phyloP scores from a whole-genome alignment of 2,329 filamentous ascomycete genomes.

The Exserohilum turcica region DNA sequence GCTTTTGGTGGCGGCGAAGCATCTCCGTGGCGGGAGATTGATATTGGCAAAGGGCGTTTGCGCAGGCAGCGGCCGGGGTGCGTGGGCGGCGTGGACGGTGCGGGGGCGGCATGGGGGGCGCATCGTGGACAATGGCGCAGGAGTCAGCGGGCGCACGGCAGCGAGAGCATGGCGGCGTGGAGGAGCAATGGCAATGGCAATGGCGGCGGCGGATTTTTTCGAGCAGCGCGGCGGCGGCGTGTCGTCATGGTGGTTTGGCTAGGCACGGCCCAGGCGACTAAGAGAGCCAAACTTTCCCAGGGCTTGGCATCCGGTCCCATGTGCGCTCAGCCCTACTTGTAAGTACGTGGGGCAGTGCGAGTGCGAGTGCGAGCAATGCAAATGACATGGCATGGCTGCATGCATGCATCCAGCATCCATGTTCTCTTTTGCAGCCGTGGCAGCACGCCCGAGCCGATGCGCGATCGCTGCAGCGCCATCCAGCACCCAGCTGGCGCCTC shows the following conservation, averaged over 20 bases:
- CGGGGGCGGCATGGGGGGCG: conserved; percentile 34
- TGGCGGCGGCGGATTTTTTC: background rate
- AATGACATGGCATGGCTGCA: no score
- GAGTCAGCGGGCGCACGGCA: conserved; percentile 30
- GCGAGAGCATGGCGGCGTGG: no score
- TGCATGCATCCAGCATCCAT: background rate
- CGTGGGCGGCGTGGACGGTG: conserved; percentile 26
- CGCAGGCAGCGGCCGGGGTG: conserved; percentile 21
- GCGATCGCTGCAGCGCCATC: conserved; percentile 9
- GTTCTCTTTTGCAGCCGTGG: background rate
- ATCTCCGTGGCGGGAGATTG: conserved; percentile 31
- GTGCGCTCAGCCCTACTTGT: background rate
- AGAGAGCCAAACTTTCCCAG: background rate
- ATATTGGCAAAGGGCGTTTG: conserved; percentile 17
- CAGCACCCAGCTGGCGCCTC: background rate
- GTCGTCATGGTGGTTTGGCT: conserved; percentile 2
- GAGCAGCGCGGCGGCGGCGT: background rate
- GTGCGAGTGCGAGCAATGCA: no score
- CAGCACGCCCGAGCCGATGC: conserved; percentile 11
- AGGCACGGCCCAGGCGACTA: no score
- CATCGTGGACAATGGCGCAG: conserved; percentile 29
- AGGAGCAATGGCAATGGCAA: no score
- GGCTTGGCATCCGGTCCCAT: conserved; percentile 18
- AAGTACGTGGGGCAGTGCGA: no score
- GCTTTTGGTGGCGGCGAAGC: conserved; percentile 29